Percentiles rank a stretch among this genome's conserved stretches.
Evolutionary conservation across 2,329 filamentous ascomycete species (phyloP).

Genomic region (Teratosphaeria viscida): DNA sequence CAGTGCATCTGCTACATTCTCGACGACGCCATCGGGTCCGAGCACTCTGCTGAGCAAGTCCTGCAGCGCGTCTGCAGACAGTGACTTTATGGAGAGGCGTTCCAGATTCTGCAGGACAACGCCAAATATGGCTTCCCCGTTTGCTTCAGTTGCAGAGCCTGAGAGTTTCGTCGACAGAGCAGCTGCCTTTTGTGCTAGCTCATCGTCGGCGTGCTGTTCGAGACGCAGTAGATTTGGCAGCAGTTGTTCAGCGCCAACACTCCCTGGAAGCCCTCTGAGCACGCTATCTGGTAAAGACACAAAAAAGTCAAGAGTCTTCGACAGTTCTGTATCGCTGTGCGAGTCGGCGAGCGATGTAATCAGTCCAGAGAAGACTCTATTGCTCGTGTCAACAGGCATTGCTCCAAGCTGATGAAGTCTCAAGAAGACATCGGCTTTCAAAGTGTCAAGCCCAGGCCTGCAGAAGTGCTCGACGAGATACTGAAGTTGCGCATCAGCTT

Average conservation of each 20-base stretch:
- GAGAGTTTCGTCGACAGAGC: slow-evolving; percentile 19
- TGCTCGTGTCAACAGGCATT: slow-evolving; percentile 27
- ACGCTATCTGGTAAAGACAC: slow-evolving; percentile 26
- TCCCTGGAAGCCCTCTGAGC: slow-evolving; percentile 36
- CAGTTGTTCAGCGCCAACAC: slow-evolving; percentile 38
- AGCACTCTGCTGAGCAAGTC: slow-evolving; percentile 43
- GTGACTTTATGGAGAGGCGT: slow-evolving; percentile 31
- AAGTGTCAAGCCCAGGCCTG: slow-evolving; percentile 3
- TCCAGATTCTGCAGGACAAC: slow-evolving; percentile 43
- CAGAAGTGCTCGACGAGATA: slow-evolving; percentile 17
- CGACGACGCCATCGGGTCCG: slow-evolving; percentile 17
- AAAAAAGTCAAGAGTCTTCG: slow-evolving; percentile 28
- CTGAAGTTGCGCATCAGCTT: slow-evolving; percentile 27
- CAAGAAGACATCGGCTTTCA: slow-evolving; percentile 4
- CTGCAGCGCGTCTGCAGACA: slow-evolving; percentile 47
- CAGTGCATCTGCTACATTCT: slow-evolving; percentile 13
- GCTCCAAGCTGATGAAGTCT: slow-evolving; percentile 14
- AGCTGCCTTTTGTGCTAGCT: slow-evolving; percentile 36
- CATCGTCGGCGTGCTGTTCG: slow-evolving; percentile 43
- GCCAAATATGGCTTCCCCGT: slow-evolving; percentile 28
- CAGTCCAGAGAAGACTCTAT: slow-evolving; percentile 29
- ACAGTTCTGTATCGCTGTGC: slow-evolving; percentile 8
- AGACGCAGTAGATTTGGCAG: slow-evolving; percentile 44
- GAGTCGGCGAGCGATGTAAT: slow-evolving; percentile 29
- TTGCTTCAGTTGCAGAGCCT: slow-evolving; percentile 7